Evolutionary conservation across 1,139 yeast genomes (phyloP), one percentile per base, ranked within the genome.

Genomic region (Suhomyces bolitotheri): DNA sequence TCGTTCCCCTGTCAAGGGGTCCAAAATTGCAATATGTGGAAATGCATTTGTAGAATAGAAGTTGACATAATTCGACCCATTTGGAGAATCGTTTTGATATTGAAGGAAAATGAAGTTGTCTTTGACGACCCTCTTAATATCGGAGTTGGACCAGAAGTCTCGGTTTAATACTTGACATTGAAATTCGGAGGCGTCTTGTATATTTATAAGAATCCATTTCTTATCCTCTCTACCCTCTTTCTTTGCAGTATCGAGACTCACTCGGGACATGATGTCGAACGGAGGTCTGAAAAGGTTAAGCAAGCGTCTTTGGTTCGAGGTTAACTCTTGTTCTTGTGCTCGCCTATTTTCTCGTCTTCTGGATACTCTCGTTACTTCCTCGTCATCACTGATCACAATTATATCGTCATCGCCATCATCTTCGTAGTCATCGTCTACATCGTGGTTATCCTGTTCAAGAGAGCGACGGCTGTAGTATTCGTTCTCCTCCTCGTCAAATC

Each of bases 1-100:
- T 41, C 95, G 71, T 60, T 92, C 98, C 10, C 97, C 97, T 0
- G 98, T 92, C 55, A 90, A 78, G 2, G 98, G 97, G 55, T 94
- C 99, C 37, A 94, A 58, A 27, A 94, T 86, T 2, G 97, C 88
- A 27, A 94, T 80, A 56, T 92, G 97, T 1, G 99, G 99, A 53
- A 68, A 82, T 21, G 64, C 72, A 17, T 74, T 75, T 3, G 70
- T 59, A 4, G 84, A 81, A 54, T 92, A 90, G 53, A 85, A 83
- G 44, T 82, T 81, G 15, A 71, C 54, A 55, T 87, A 92, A 41
- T 72, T 76, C 43, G 69, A 66, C 1, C 97, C 97, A 43, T 78
- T 81, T 8, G 78, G 76, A 1, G 94, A 81, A 48, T 85, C 94
- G 33, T 71, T 71, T 46, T 84, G 90, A 57, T 84, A 90, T 60